Evolutionary conservation across 2,329 filamentous ascomycete species (phyloP).

Genomic region (Apiospora pterosperma): DNA sequence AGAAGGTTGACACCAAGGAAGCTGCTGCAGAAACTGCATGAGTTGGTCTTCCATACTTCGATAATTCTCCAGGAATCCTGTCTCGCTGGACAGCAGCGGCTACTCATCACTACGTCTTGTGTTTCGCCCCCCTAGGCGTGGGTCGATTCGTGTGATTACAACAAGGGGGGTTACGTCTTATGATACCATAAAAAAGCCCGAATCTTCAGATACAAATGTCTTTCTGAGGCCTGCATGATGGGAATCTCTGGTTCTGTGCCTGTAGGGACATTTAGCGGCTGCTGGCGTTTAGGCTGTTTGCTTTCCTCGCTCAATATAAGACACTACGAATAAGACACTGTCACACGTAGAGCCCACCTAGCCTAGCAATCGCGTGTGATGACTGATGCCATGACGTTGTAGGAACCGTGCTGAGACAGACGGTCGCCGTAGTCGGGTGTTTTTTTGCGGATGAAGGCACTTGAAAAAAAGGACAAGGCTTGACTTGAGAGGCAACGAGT

Average conservation of each 20-base stretch:
- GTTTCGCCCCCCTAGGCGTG: neutral
- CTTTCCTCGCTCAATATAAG: slow-evolving; percentile 5
- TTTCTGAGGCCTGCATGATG: neutral
- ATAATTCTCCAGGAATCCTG: neutral
- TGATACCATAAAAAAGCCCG: slow-evolving; percentile 1
- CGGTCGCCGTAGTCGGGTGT: too few species aligned
- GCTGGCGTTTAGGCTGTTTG: slow-evolving; percentile 4
- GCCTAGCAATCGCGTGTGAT: neutral
- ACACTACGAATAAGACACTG: neutral
- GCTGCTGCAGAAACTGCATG: slow-evolving; percentile 20
- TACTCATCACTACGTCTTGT: neutral
- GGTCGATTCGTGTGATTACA: neutral
- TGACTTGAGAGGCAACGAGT: too few species aligned
- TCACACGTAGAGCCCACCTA: neutral
- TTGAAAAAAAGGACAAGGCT: too few species aligned
- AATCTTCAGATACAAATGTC: neutral
- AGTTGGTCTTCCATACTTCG: slow-evolving; percentile 2
- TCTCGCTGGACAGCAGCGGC: neutral
- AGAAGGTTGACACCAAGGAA: slow-evolving; percentile 59
- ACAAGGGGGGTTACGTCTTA: neutral
- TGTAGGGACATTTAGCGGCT: slow-evolving; percentile 7
- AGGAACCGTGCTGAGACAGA: too few species aligned
- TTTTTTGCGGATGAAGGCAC: neutral
- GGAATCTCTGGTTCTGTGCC: neutral
- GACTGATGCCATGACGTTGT: neutral